Conservation (phyloP, 768 basidiomycete genomes). For the Rossbeevera mucosa region DNA sequence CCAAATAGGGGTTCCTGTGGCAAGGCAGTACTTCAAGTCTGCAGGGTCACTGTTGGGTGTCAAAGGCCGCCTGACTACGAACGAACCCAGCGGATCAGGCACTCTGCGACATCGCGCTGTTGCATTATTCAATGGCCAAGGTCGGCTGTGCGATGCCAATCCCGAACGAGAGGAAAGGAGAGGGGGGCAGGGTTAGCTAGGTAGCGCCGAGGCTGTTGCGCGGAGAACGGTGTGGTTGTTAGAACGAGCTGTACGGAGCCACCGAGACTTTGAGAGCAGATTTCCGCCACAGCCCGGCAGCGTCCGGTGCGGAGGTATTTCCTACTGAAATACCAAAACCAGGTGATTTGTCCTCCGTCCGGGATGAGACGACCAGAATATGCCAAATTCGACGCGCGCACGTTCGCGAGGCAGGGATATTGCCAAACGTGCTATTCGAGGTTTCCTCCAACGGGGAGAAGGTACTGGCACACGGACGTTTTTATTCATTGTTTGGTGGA, state of each 20-base stretch:
- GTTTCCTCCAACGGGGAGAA: not conserved
- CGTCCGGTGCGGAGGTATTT: not conserved
- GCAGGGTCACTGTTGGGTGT: not conserved
- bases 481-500: not conserved
- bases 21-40: not conserved
- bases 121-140: not conserved
- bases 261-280: not conserved
- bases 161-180: not conserved
- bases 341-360: not conserved
- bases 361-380: not conserved
- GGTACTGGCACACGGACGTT: not conserved
- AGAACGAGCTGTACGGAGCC: not conserved
- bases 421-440: slow-evolving; percentile 8
- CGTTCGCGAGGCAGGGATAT: slow-evolving; percentile 7
- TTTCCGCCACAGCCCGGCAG: not conserved
- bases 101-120: not conserved
- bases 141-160: not conserved
- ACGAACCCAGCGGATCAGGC: not conserved
- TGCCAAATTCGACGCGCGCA: not conserved
- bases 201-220: not conserved
- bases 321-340: not conserved
- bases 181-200: not conserved
- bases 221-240: not conserved
- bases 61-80: not conserved
- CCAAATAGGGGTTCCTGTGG: not conserved